Conservation (phyloP, 2,329 filamentous ascomycete species). For the Calonectria pseudoturangicola region DNA sequence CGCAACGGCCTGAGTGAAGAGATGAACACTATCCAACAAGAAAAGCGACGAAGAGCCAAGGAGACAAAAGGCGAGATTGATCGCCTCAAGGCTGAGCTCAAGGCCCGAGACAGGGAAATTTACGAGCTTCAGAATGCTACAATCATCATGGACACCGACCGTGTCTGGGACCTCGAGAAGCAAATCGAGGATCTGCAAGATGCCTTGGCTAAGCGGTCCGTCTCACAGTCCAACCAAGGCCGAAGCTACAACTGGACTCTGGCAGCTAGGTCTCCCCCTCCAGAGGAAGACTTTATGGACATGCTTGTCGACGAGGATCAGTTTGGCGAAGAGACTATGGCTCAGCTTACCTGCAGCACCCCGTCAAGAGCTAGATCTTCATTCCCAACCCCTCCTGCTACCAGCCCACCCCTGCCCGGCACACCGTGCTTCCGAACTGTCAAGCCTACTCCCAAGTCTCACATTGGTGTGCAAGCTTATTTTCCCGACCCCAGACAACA, state of each 20-base stretch:
- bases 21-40: constrained; percentile 71
- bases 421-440: constrained; percentile 62
- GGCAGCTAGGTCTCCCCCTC: constrained; percentile 68
- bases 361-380: constrained; percentile 67
- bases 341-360: constrained; percentile 71
- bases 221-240: constrained; percentile 48
- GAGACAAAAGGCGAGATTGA: constrained; percentile 68
- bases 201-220: constrained; percentile 56
- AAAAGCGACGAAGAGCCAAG: constrained; percentile 64
- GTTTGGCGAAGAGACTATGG: constrained; percentile 71
- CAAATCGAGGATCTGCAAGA: constrained; percentile 62
- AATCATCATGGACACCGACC: constrained; percentile 67
- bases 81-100: constrained; percentile 68
- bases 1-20: constrained; percentile 76
- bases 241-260: constrained; percentile 70
- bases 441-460: constrained; percentile 49
- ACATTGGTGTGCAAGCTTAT: constrained; percentile 62
- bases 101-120: constrained; percentile 71
- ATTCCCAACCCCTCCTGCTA: constrained; percentile 74
- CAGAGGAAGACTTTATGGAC: constrained; percentile 64
- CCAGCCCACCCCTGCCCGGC: constrained; percentile 65
- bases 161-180: constrained; percentile 64
- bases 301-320: constrained; percentile 60
- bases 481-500: constrained; percentile 66
- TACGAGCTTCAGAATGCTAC: constrained; percentile 71